Evolutionary conservation across 139 green algal species (phyloP).

Genomic region (Astrephomene gubernaculifera): DNA sequence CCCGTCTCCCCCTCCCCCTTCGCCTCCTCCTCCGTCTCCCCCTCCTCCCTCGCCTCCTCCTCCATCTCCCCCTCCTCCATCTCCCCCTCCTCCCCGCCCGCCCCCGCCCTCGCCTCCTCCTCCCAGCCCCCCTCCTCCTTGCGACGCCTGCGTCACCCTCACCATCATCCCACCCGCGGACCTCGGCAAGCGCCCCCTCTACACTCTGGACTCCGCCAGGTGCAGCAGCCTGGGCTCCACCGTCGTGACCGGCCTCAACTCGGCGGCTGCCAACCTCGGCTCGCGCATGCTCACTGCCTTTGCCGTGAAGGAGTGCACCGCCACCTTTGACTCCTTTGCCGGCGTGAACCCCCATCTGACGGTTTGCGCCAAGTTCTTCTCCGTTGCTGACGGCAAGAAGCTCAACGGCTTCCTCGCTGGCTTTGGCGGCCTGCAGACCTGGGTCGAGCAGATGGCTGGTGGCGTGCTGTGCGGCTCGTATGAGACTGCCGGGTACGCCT

Average conservation of each 20-base stretch:
- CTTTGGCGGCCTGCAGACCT: not conserved
- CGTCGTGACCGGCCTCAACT: not conserved
- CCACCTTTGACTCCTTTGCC: not conserved
- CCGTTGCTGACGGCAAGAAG: not conserved
- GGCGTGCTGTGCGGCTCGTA: not conserved
- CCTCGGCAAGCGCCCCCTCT: not conserved
- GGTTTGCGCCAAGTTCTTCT: constrained; percentile 18
- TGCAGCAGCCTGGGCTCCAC: not conserved
- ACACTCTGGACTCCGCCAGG: not conserved
- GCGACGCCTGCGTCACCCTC: not conserved
- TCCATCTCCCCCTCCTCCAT: not conserved
- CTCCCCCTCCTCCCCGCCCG: not conserved
- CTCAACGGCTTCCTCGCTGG: not conserved
- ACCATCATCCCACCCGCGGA: not conserved
- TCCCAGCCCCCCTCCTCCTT: not conserved
- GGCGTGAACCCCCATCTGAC: not conserved
- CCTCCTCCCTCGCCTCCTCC: not conserved
- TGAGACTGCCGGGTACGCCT: not conserved
- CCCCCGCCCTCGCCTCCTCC: not conserved
- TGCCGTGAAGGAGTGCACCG: not conserved
- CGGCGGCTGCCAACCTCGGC: not conserved
- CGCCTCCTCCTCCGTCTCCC: not conserved
- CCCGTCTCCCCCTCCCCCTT: not conserved
- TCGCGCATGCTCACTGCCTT: not conserved
- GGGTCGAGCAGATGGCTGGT: not conserved